Percentiles rank a stretch among this genome's conserved stretches.
Evolutionary conservation across 2,329 filamentous ascomycete genomes (phyloP).

Genomic region (Nemania sp.): DNA sequence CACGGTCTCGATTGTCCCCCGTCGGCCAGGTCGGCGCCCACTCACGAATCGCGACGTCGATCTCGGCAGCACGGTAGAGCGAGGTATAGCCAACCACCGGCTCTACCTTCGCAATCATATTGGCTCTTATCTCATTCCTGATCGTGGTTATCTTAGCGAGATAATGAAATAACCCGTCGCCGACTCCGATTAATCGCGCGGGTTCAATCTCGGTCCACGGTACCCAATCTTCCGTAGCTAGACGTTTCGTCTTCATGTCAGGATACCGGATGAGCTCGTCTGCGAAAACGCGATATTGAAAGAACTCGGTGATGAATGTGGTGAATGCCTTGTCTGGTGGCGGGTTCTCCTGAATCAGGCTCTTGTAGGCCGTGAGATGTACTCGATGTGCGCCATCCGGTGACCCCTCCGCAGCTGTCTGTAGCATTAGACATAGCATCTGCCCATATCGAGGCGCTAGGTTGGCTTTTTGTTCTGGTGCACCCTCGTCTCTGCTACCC

Average conservation of each 20-base stretch:
- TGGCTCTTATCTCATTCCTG: conserved; percentile 77
- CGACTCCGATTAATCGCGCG: conserved; percentile 78
- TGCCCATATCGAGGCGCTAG: conserved; percentile 70
- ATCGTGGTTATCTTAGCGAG: conserved; percentile 84
- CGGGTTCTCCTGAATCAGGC: conserved; percentile 73
- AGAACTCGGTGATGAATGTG: conserved; percentile 78
- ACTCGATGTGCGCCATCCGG: conserved; percentile 78
- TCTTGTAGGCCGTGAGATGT: conserved; percentile 81
- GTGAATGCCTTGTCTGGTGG: conserved; percentile 74
- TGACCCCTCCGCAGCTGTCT: conserved; percentile 68
- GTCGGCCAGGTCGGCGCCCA: conserved; percentile 76
- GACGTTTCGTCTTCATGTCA: conserved; percentile 52
- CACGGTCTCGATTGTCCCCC: conserved; percentile 68
- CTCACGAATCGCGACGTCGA: conserved; percentile 78
- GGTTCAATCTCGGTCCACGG: conserved; percentile 58
- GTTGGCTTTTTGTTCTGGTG: conserved; percentile 59
- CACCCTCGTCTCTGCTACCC: conserved; percentile 56
- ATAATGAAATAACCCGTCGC: conserved; percentile 83
- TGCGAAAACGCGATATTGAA: conserved; percentile 83
- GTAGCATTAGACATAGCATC: conserved; percentile 71
- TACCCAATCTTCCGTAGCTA: conserved; percentile 60
- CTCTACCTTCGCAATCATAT: conserved; percentile 71
- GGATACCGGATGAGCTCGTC: conserved; percentile 69
- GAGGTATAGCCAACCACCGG: conserved; percentile 79
- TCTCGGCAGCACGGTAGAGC: conserved; percentile 78